Evolutionary conservation across 163 green algal species (phyloP), one percentile per base, ranked within the genome.

Genomic region (Picocystis sp.): DNA sequence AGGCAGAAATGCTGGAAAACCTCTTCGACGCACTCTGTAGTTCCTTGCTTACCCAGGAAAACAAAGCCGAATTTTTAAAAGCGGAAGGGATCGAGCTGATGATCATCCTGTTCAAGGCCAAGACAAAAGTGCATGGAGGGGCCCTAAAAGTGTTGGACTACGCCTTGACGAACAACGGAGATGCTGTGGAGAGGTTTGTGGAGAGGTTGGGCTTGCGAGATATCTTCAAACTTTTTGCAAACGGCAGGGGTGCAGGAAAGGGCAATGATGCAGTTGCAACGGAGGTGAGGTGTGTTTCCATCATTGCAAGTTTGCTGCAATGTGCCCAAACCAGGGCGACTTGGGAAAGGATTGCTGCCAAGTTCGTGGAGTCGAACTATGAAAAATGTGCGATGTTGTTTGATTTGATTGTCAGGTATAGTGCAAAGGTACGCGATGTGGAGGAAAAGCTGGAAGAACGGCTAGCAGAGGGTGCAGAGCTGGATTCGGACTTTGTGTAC

Each of bases 301-400:
- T 38, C 29, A 38, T 38, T 38, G 29, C 29, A 38, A 38, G 8
- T 8, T 38, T 38, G 29, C 29, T 38, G 8, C 29, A 38, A 38
- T 38, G 29, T 38, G 29, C 29, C 29, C 8, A 12, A 38, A 38
- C 29, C 0, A 38, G 8, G 29, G 5, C 29, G 8, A 38, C 29
- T 0, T 54, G 47, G 25, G 15, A 38, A 38, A 38, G 29, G 8
- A 21, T 76, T 11, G 42, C 55, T 22, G 63, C 81, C 56, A 98
- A 98, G 64, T 97, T 98, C 76, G 83, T 93, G 34, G 89, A 98
- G 69, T 65, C 67, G 3, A 86, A 97, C 75, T 92, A 83, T 67
- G 89, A 95, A 50, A 98, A 98, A 71, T 72, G 69, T 12, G 89
- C 96, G 63, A 70, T 83, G 0, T 64, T 97, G n/a, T 73, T 96